phyloP scores from a whole-genome alignment of 306 rosid species.

The Cucurbita pepo region DNA sequence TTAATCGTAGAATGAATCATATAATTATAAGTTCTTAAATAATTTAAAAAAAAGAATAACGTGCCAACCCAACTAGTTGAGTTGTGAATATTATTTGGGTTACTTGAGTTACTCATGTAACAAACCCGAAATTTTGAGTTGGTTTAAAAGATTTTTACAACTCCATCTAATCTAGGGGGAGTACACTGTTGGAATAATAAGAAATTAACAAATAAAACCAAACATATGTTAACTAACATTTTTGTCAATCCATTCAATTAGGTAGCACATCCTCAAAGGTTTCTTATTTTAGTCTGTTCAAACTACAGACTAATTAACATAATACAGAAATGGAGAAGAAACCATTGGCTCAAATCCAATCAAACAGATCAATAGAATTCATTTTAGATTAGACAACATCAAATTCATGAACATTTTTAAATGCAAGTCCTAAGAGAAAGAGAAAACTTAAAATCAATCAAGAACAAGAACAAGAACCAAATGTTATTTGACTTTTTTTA shows the following conservation, averaged over 20 bases:
- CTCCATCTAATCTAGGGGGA: too few species aligned
- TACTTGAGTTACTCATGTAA: too few species aligned
- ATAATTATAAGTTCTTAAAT: too few species aligned
- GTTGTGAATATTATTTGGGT: too few species aligned
- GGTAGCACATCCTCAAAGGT: neutral
- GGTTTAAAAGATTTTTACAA: too few species aligned
- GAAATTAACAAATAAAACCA: too few species aligned
- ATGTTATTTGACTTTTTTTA: constrained; percentile 10
- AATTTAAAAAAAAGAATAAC: too few species aligned
- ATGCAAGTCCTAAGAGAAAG: neutral
- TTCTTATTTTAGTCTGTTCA: neutral
- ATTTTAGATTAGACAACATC: neutral
- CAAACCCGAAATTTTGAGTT: too few species aligned
- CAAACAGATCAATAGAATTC: neutral
- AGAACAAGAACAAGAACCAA: neutral
- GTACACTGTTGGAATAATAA: too few species aligned
- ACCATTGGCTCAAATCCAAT: neutral
- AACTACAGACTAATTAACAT: neutral
- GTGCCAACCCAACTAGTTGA: too few species aligned
- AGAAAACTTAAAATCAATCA: neutral
- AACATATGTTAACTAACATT: neutral
- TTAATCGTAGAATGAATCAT: too few species aligned
- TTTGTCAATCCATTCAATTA: neutral
- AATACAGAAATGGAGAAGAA: neutral
- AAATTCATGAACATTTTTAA: neutral